Base-by-base conservation (phyloP, 177 flowering plant genomes). In the Vitis hybrid region DNA sequence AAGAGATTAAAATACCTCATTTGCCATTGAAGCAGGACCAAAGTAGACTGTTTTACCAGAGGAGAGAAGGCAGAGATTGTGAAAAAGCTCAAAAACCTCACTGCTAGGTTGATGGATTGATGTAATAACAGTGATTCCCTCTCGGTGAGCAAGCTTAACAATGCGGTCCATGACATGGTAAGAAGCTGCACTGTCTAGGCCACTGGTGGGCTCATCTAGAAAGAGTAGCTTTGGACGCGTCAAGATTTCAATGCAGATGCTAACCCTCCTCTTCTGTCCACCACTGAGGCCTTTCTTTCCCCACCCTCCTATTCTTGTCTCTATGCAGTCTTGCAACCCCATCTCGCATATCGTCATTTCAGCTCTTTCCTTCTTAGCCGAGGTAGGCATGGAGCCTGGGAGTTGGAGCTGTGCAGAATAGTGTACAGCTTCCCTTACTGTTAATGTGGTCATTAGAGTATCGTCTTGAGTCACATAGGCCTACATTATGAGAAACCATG, bases 121-220 rank as follows among this genome's bases (percentile, higher is more conserved):
- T 10, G 88, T 81, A 17, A 86, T 58, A 1, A 86, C 81, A 1
- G 86, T 84, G 70, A 70, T 76, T 11, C 78, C 70, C 61, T 84
- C 79, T 4, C 74, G 73, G 11, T 35, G 53, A 2, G 79, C 83
- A 1, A 86, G 68, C 53, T 57, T 60, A 4, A 57, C 50, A 3
- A 84, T 81, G 4, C 76, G 63, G 52, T 17, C 76, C 87, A 84
- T 84, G 51, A 81, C 84, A 71, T 78, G 72, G 58, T 74, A 83
- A 8, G 87, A 77, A 0, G 84, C 84, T 30, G 83, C 89, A 76
- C 90, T 84, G 68, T 86, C 90, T 0, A 86, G 79, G 1, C 88
- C 90, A n/a, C 86, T 84, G 0, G 87, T 86, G 1, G 89, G 89
- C 69, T 86, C 89, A 54, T 86, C 87, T 0, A 86, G 81, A 60